These are phyloP conservation scores for Aphanoascus verrucosus DNA, from an alignment of 2,329 filamentous ascomycete species.

Conservation along the genomic window DNA sequence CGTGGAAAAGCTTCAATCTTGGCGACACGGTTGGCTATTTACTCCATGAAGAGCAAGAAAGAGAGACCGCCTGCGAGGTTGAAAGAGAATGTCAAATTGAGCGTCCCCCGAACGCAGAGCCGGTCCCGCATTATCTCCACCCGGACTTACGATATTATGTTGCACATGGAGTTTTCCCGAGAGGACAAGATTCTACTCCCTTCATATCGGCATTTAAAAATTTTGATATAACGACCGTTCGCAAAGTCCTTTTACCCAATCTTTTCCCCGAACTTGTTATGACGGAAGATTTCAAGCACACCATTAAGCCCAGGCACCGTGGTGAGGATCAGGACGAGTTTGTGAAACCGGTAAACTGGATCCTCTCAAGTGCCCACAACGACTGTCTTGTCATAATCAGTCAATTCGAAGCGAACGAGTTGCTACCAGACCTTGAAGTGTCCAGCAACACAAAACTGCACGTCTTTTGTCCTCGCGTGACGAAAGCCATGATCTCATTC, in stretches of 20 bases:
- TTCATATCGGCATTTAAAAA: conserved; percentile 39
- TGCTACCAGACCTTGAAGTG: conserved; percentile 35
- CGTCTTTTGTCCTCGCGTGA: conserved; percentile 40
- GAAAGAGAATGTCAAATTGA: conserved; percentile 50
- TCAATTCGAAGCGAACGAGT: conserved; percentile 47
- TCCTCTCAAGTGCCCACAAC: conserved; percentile 31
- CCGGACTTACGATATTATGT: conserved; percentile 26
- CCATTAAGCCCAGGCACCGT: conserved; percentile 27
- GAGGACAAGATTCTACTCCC: conserved; percentile 16
- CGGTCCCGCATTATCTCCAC: conserved; percentile 37
- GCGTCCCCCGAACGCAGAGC: conserved; percentile 32
- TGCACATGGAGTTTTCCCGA: not conserved
- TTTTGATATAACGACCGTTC: conserved; percentile 28
- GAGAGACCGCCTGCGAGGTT: conserved; percentile 49
- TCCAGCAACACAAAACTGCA: conserved; percentile 35
- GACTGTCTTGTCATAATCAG: conserved; percentile 46
- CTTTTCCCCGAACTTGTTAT: conserved; percentile 36
- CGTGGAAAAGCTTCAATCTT: conserved; percentile 18
- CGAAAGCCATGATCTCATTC: not conserved
- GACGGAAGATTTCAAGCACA: conserved; percentile 43
- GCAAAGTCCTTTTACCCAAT: not conserved
- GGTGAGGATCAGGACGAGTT: conserved; percentile 36
- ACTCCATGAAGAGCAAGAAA: conserved; percentile 58
- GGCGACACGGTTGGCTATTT: conserved; percentile 25
- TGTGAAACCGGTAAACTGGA: conserved; percentile 46